phyloP scores from a whole-genome alignment of 495 filamentous ascomycete genomes.

The Paragyromitra xinjiangensis region DNA sequence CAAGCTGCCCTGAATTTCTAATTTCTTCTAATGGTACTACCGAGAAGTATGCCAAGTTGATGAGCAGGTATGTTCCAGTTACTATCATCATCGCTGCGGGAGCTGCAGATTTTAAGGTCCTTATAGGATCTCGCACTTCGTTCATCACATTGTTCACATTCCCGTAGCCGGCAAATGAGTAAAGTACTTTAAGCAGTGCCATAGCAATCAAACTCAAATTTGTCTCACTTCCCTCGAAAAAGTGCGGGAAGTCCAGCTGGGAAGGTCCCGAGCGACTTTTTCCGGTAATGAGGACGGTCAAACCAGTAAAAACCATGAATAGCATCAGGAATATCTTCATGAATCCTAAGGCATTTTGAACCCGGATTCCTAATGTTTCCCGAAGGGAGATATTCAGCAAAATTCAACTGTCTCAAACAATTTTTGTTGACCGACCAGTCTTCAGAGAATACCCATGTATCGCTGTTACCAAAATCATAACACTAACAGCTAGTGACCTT shows the following conservation, averaged over 20 bases:
- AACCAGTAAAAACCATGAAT: slow-evolving; percentile 61
- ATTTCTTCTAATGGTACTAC: slow-evolving; percentile 72
- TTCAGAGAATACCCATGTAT: slow-evolving; percentile 70
- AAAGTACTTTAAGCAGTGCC: slow-evolving; percentile 77
- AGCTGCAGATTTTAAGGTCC: slow-evolving; percentile 72
- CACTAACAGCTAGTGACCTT: slow-evolving; percentile 66
- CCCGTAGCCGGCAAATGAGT: slow-evolving; percentile 72
- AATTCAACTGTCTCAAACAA: background rate
- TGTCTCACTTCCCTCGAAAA: slow-evolving; percentile 42
- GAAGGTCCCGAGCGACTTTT: slow-evolving; percentile 38
- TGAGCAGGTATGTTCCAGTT: slow-evolving; percentile 70
- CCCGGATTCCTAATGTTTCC: slow-evolving; percentile 65
- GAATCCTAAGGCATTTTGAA: slow-evolving; percentile 73
- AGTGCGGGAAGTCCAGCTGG: slow-evolving; percentile 32
- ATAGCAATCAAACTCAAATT: slow-evolving; percentile 59
- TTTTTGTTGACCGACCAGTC: slow-evolving; percentile 34
- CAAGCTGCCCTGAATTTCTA: slow-evolving; percentile 71
- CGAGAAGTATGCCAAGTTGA: slow-evolving; percentile 76
- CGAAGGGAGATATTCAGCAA: slow-evolving; percentile 10
- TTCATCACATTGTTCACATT: slow-evolving; percentile 82
- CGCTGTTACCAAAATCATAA: slow-evolving; percentile 64
- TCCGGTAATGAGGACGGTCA: slow-evolving; percentile 57
- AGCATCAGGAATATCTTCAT: slow-evolving; percentile 76
- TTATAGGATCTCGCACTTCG: slow-evolving; percentile 74
- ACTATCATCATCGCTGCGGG: slow-evolving; percentile 65